Percentiles rank a stretch among this genome's conserved stretches.
Evolutionary conservation across 306 rosid species (phyloP).

Genomic region (Malus asiatica): DNA sequence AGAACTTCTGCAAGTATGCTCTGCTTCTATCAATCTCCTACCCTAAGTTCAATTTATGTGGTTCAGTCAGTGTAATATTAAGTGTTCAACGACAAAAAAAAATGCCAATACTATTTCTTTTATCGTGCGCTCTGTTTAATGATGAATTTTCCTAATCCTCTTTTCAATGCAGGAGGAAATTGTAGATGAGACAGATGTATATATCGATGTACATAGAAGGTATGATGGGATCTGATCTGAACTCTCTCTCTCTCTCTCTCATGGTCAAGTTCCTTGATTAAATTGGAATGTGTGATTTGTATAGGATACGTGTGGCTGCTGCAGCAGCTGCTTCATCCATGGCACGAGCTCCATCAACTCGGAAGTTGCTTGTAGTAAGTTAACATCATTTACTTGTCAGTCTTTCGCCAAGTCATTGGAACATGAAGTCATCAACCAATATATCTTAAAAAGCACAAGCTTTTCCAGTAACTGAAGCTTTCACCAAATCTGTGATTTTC

Average conservation of each 20-base stretch:
- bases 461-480: neutral
- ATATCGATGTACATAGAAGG: conserved; percentile 80
- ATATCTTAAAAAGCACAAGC: neutral
- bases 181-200: conserved; percentile 49
- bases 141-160: neutral
- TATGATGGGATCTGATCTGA: conserved; percentile 1
- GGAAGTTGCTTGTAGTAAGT: conserved; percentile 37
- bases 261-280: conserved; percentile 4
- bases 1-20: conserved; percentile 71
- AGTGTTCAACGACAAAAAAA: neutral
- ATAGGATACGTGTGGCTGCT: conserved; percentile 48
- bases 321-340: conserved; percentile 48
- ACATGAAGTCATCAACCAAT: neutral
- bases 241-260: neutral
- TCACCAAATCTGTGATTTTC: neutral
- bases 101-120: neutral
- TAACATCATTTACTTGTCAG: conserved; percentile 4
- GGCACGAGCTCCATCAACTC: conserved; percentile 41
- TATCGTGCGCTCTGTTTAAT: neutral
- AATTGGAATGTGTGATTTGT: conserved; percentile 18
- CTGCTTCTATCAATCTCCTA: neutral
- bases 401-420: neutral
- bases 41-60: neutral
- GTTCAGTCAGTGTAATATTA: neutral
- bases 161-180: conserved; percentile 46